phyloP scores from a whole-genome alignment of 352 stramenopile genomes.

The Thraustochytrium sp. region DNA sequence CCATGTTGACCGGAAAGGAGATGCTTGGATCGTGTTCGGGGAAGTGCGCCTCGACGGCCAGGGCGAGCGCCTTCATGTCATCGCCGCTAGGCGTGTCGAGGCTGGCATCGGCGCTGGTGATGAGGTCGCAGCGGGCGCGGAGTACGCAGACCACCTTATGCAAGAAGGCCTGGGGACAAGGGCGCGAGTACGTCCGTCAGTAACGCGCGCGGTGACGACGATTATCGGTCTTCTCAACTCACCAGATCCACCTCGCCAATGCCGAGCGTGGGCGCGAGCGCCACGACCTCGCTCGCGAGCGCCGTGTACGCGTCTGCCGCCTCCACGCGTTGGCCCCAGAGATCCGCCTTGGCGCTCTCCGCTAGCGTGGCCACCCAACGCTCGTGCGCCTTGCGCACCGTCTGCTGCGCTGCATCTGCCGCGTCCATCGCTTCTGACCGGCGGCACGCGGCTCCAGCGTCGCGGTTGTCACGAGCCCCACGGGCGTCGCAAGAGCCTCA shows the following conservation, averaged over 20 bases:
- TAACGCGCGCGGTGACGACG: no score
- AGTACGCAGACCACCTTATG: not conserved
- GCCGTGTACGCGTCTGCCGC: not conserved
- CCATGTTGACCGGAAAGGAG: not conserved
- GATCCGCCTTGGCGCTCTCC: not conserved
- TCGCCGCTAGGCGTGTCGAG: not conserved
- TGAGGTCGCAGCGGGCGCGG: not conserved
- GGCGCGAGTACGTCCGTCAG: no score
- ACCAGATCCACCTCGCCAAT: not conserved
- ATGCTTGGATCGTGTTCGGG: not conserved
- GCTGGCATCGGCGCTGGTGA: not conserved
- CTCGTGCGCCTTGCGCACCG: not conserved
- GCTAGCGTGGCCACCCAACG: not conserved
- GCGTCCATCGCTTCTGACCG: not conserved
- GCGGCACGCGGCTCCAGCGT: no score
- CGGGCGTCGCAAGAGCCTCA: no score
- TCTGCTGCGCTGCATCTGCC: not conserved
- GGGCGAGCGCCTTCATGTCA: conserved; percentile 1
- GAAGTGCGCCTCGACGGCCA: conserved; percentile 28
- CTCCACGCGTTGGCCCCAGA: conserved; percentile 26
- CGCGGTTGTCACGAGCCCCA: no score
- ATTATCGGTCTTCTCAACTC: no score
- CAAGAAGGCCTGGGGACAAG: not conserved
- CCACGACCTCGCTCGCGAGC: not conserved
- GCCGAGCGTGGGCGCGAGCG: not conserved